Percentiles rank a stretch among this genome's conserved stretches.
Conservation (phyloP, 2,329 filamentous ascomycete genomes). For the Blastomyces gilchristii region DNA sequence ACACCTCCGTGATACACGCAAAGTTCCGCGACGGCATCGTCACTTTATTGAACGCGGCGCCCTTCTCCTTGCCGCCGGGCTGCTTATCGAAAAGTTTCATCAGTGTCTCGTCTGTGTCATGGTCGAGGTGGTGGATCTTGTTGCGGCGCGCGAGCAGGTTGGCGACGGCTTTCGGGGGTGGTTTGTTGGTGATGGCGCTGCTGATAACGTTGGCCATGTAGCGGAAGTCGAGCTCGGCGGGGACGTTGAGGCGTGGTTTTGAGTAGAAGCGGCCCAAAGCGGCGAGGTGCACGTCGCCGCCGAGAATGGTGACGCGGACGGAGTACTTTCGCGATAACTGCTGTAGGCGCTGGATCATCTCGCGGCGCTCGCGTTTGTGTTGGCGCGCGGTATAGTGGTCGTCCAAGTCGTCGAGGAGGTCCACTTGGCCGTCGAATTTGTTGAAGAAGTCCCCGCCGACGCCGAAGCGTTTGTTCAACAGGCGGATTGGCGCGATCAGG, state of each 20-base stretch:
- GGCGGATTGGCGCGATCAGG: conserved; percentile 75
- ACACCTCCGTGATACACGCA: conserved; percentile 50
- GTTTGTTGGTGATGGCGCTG: conserved; percentile 58
- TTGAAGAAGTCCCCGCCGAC: conserved; percentile 82
- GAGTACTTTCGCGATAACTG: conserved; percentile 45
- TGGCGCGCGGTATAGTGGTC: conserved; percentile 78
- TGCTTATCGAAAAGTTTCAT: conserved; percentile 53
- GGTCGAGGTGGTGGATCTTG: conserved; percentile 55
- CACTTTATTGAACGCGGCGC: conserved; percentile 63
- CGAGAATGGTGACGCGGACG: conserved; percentile 51
- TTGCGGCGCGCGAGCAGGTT: conserved; percentile 53
- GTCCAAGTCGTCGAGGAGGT: conserved; percentile 55
- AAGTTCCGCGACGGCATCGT: conserved; percentile 68
- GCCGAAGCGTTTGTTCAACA: conserved; percentile 84
- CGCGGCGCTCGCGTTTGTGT: conserved; percentile 78
- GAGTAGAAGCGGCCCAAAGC: conserved; percentile 57
- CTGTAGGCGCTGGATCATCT: conserved; percentile 58
- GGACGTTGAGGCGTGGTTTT: conserved; percentile 47
- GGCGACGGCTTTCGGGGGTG: conserved; percentile 54
- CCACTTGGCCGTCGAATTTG: conserved; percentile 70
- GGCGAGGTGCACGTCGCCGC: conserved; percentile 55
- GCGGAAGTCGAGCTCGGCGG: conserved; percentile 48
- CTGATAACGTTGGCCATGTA: conserved; percentile 57
- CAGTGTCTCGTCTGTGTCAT: conserved; percentile 54
- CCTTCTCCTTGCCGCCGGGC: conserved; percentile 50